phyloP scores from a whole-genome alignment of 164 flowering plant genomes.

The Berberis thunbergii region DNA sequence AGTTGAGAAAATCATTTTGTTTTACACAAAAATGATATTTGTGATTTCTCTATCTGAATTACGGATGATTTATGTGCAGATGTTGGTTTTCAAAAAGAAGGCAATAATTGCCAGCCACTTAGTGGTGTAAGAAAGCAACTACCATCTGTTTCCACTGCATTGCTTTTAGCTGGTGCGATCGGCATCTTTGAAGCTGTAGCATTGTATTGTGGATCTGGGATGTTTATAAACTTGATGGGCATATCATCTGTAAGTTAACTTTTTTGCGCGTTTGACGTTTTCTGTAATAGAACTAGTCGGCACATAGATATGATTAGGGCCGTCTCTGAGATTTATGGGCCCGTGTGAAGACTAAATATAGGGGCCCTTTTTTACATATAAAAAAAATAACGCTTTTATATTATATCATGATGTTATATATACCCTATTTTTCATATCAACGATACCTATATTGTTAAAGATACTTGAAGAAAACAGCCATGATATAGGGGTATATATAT shows the following conservation, averaged over 20 bases:
- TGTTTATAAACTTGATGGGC: slow-evolving; percentile 80
- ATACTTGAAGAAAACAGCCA: no score
- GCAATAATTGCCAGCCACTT: slow-evolving; percentile 23
- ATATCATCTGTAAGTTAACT: slow-evolving; percentile 49
- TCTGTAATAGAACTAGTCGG: background rate
- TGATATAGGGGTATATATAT: no score
- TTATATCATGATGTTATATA: no score
- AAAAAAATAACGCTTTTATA: no score
- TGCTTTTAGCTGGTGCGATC: slow-evolving; percentile 66
- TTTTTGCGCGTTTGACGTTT: background rate
- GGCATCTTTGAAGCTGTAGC: slow-evolving; percentile 86
- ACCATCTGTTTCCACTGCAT: slow-evolving; percentile 89
- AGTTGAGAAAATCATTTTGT: no score
- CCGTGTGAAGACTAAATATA: no score
- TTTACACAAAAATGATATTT: no score
- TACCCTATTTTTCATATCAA: no score
- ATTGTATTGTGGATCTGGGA: slow-evolving; percentile 69
- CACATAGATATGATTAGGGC: no score
- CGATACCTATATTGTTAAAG: no score
- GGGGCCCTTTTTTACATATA: no score
- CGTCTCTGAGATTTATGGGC: no score
- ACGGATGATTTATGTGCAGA: slow-evolving; percentile 14
- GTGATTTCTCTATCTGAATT: background rate
- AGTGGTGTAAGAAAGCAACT: slow-evolving; percentile 53
- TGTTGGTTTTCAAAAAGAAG: slow-evolving; percentile 15